Evolutionary conservation across 495 filamentous ascomycete species (phyloP).

Genomic region (Tuber umbilicatum): DNA sequence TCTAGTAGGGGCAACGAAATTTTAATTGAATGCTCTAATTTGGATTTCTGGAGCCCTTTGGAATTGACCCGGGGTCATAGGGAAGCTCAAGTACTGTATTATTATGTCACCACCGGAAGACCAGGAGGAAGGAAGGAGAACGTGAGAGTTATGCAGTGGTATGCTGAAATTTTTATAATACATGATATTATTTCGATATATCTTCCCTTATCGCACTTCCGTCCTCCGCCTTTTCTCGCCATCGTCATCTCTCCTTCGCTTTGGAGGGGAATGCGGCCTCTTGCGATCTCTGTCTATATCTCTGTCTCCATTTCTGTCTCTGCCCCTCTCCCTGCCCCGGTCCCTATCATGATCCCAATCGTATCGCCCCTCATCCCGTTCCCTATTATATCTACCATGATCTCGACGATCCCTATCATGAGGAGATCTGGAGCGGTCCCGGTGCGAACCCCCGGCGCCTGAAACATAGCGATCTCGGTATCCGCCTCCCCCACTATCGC

Average conservation of each 20-base stretch:
- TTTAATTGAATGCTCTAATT: background rate
- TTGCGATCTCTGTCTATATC: constrained; percentile 22
- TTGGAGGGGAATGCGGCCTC: constrained; percentile 24
- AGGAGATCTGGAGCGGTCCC: constrained; percentile 14
- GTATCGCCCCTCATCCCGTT: constrained; percentile 38
- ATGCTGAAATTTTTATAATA: background rate
- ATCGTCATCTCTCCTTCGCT: constrained; percentile 26
- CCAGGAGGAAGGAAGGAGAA: background rate
- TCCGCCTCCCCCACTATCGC: constrained; percentile 9
- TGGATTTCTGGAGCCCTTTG: background rate
- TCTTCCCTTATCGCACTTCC: constrained; percentile 10
- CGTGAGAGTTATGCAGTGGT: background rate
- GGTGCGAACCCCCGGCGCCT: background rate
- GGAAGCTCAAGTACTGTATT: background rate
- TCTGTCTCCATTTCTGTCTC: constrained; percentile 40
- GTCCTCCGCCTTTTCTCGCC: constrained; percentile 30
- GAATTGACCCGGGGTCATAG: background rate
- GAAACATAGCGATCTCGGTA: constrained; percentile 13
- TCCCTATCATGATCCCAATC: constrained; percentile 37
- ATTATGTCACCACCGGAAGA: background rate
- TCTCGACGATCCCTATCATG: constrained; percentile 33
- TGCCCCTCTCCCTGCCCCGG: constrained; percentile 29
- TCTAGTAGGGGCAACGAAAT: background rate
- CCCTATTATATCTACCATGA: constrained; percentile 28
- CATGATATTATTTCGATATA: constrained; percentile 8